Conservation (phyloP, 2,329 filamentous ascomycete species). For the Huntiella savannae region DNA sequence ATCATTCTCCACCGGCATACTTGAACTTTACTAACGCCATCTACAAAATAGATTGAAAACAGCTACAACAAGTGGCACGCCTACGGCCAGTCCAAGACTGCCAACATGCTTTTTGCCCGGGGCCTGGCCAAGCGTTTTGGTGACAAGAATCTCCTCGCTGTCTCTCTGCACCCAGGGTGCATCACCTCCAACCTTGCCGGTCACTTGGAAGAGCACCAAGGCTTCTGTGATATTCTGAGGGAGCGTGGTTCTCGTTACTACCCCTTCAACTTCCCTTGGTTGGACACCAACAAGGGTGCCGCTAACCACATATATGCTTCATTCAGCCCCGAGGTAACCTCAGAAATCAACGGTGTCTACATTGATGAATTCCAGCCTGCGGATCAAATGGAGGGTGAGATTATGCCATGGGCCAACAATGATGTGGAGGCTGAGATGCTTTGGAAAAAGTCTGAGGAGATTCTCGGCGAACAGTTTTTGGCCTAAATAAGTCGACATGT, state of each 20-base stretch:
- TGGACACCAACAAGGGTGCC: background rate
- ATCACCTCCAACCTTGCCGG: slow-evolving; percentile 11
- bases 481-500: background rate
- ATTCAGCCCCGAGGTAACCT: background rate
- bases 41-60: background rate
- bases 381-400: background rate
- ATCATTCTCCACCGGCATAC: background rate
- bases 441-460: slow-evolving; percentile 12
- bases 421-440: slow-evolving; percentile 11
- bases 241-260: background rate
- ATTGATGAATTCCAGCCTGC: background rate
- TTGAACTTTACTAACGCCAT: background rate
- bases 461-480: slow-evolving; percentile 7
- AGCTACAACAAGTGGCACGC: slow-evolving; percentile 13
- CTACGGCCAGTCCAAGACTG: slow-evolving; percentile 17
- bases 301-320: background rate
- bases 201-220: background rate
- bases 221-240: background rate
- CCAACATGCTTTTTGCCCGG: slow-evolving; percentile 15
- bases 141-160: slow-evolving; percentile 1
- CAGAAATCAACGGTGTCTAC: background rate
- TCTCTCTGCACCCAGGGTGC: slow-evolving; percentile 13
- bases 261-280: background rate
- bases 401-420: slow-evolving; percentile 7
- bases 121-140: slow-evolving; percentile 11